These are phyloP conservation scores for Phyllostachys edulis DNA, from an alignment of 176 grass and related monocot genomes.

Conservation along the genomic window DNA sequence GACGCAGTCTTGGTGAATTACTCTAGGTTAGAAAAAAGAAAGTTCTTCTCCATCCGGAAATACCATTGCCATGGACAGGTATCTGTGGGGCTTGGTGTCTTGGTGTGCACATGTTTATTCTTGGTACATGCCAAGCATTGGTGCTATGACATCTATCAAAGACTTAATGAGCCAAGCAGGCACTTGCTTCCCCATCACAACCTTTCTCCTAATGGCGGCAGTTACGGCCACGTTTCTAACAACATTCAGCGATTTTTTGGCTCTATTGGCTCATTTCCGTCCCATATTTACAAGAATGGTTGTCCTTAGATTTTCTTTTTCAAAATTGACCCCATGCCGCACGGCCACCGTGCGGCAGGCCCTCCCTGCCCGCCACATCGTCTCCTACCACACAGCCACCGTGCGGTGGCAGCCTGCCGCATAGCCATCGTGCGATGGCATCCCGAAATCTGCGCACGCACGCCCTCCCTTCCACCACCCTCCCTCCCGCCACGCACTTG, in stretches of 20 bases:
- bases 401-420: too few species aligned
- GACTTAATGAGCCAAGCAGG: not conserved
- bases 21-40: not conserved
- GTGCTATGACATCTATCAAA: not conserved
- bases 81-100: not conserved
- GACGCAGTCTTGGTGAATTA: not conserved
- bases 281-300: too few species aligned
- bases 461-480: too few species aligned
- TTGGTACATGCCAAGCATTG: not conserved
- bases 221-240: not conserved
- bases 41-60: not conserved
- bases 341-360: too few species aligned
- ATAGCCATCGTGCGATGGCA: too few species aligned
- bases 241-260: not conserved
- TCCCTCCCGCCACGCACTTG: too few species aligned
- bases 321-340: too few species aligned
- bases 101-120: not conserved
- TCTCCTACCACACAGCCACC: too few species aligned
- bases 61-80: not conserved
- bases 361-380: too few species aligned
- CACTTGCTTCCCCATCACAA: not conserved
- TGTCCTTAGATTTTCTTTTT: too few species aligned
- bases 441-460: too few species aligned
- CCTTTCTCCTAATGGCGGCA: not conserved
- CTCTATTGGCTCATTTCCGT: too few species aligned